A percentile compares a stretch with the other conserved stretches of the same genome.
Conservation (phyloP, 2,329 filamentous ascomycete species). For the Torrubiellomyces zombiae region DNA sequence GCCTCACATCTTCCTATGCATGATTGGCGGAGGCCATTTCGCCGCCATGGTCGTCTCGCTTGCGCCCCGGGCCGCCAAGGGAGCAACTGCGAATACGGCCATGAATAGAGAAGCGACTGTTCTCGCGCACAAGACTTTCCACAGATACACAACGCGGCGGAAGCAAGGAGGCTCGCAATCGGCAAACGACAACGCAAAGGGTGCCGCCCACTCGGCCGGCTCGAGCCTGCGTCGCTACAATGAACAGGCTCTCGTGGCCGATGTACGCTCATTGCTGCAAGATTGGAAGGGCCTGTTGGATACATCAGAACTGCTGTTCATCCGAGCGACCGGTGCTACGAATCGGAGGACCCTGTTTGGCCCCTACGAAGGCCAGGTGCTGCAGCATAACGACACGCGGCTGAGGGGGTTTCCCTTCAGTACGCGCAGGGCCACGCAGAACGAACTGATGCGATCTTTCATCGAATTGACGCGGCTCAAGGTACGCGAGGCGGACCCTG, state of each 20-base stretch:
- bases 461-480: slow-evolving; percentile 88
- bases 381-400: slow-evolving; percentile 62
- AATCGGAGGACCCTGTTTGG: slow-evolving; percentile 82
- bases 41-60: slow-evolving; percentile 90
- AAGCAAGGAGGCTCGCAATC: slow-evolving; percentile 96
- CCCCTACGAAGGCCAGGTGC: slow-evolving; percentile 74
- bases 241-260: slow-evolving; percentile 75
- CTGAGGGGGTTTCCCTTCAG: slow-evolving; percentile 85
- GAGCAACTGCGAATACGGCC: slow-evolving; percentile 40
- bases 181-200: slow-evolving; percentile 85
- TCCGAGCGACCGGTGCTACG: slow-evolving; percentile 73
- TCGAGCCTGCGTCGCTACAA: slow-evolving; percentile 84
- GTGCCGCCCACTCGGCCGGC: slow-evolving; percentile 84
- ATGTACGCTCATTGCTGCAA: slow-evolving; percentile 62
- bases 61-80: slow-evolving; percentile 60
- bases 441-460: slow-evolving; percentile 86
- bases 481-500: slow-evolving; percentile 59
- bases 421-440: slow-evolving; percentile 80
- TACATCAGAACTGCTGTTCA: slow-evolving; percentile 68
- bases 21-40: slow-evolving; percentile 97
- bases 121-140: slow-evolving; percentile 92
- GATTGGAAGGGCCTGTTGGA: slow-evolving; percentile 84
- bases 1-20: slow-evolving; percentile 88
- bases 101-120: slow-evolving; percentile 77
- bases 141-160: slow-evolving; percentile 85